Evolutionary conservation across 192 early-diverging fungal species (phyloP), one percentile per base, ranked within the genome.

Genomic region (Pilaira anomala): DNA sequence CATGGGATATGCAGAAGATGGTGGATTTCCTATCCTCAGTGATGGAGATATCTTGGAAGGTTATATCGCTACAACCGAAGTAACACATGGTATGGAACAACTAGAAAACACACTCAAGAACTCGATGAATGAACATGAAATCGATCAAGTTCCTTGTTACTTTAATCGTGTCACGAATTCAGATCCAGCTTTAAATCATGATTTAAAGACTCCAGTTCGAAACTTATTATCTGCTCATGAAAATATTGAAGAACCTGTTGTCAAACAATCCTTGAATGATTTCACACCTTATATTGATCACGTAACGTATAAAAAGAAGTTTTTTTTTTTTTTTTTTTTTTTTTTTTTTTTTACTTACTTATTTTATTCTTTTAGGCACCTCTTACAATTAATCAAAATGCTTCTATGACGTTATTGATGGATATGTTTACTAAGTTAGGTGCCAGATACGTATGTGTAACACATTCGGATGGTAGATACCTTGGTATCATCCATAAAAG

Each of bases 401-500:
- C 91, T 25, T 87, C 89, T n/a, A 87, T 93, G 66, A 91, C 95
- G 63, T 61, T 97, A n/a, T 85, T 91, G 0, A 78, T 88, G 62
- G 92, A 93, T 48, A 54, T 95, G 51, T 92, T 97, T 66, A 78
- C 87, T 48, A 91, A 93, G 57, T 65, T 97, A 41, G 93, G 95
- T 3, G 75, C 91, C 25, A 83, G 86, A 48, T 92, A 88, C 40
- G 65, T 97, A 2, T 91, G 88, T 66, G 92, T 97, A 9, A 84
- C 85, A 7, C 76, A 90, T 50, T 46, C 58, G 8, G 78, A 85
- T 19, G 93, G 94, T 1, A 65, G 80, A 14, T 91, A 83, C 49
- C 83, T 86, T 42, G 95, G 93, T 18, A 82, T 93, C 45, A 88
- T 97, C 24, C 87, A 90, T 69, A 97, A 95, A 76, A 93, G 93